These are phyloP conservation scores for Claviceps paspali DNA, from an alignment of 2,329 filamentous ascomycete species.

Conservation along the genomic window DNA sequence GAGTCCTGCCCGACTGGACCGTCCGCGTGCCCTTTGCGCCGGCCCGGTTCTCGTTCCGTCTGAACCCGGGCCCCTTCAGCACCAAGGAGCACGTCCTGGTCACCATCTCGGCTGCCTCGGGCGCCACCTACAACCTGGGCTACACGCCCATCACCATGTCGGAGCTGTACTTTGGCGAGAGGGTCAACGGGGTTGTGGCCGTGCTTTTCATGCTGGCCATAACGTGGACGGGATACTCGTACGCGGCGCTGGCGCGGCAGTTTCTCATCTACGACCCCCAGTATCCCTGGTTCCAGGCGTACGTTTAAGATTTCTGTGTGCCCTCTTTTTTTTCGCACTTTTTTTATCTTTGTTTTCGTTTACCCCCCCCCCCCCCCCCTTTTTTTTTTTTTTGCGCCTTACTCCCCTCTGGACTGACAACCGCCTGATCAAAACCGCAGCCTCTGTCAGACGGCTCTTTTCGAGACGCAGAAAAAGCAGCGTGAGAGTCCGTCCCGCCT, in stretches of 20 bases:
- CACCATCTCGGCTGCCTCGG: slow-evolving; percentile 36
- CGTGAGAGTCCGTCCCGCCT: slow-evolving; percentile 31
- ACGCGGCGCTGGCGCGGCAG: slow-evolving; percentile 40
- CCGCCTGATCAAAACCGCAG: slow-evolving; percentile 9
- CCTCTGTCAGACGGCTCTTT: slow-evolving; percentile 39
- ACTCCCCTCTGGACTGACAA: slow-evolving; percentile 2
- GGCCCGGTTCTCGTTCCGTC: slow-evolving; percentile 30
- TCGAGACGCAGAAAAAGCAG: slow-evolving; percentile 40
- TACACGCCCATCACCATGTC: slow-evolving; percentile 37
- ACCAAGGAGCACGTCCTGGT: slow-evolving; percentile 44
- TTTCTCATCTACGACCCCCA: slow-evolving; percentile 43
- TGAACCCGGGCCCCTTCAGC: slow-evolving; percentile 41
- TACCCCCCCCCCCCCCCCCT: background rate
- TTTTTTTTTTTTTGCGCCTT: background rate
- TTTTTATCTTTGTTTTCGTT: too few relatives aligned
- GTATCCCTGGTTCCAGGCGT: slow-evolving; percentile 24
- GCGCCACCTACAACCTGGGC: slow-evolving; percentile 34
- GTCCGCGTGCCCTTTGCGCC: slow-evolving; percentile 26
- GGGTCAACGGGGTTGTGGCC: slow-evolving; percentile 35
- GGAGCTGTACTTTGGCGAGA: slow-evolving; percentile 39
- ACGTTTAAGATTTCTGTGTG: background rate
- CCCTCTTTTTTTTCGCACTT: background rate
- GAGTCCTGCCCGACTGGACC: slow-evolving; percentile 30
- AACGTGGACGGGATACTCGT: slow-evolving; percentile 42
- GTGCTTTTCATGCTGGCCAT: slow-evolving; percentile 45